These are phyloP conservation scores for Arachnomyces sp. DNA, from an alignment of 2,329 filamentous ascomycete species.

Conservation along the genomic window DNA sequence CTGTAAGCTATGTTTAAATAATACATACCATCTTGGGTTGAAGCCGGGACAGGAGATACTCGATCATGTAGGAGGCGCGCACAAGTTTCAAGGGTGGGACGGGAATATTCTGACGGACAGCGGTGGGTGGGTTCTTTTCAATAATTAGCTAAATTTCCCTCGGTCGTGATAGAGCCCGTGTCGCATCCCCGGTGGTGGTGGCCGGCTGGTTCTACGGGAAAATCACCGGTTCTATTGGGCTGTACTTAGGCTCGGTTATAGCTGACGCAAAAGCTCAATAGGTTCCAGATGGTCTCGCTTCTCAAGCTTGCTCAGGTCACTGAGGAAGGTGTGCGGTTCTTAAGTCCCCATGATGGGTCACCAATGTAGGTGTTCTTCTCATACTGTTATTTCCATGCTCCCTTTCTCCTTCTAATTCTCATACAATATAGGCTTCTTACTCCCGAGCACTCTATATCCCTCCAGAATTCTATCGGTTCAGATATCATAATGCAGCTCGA, in stretches of 20 bases:
- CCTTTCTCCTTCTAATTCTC: neutral
- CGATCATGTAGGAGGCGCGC: constrained; percentile 80
- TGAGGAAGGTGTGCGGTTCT: constrained; percentile 88
- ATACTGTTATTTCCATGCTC: neutral
- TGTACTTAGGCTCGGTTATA: too few species aligned
- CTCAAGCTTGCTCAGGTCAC: constrained; percentile 89
- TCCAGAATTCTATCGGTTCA: constrained; percentile 95
- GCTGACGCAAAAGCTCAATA: constrained; percentile 30
- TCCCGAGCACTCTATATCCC: constrained; percentile 88
- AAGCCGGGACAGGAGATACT: constrained; percentile 89
- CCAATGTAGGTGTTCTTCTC: constrained; percentile 57
- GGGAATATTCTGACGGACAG: constrained; percentile 81
- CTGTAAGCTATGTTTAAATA: constrained; percentile 89
- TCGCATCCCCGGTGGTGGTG: too few species aligned
- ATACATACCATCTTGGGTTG: constrained; percentile 92
- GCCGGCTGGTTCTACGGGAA: neutral
- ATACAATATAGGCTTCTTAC: constrained; percentile 60
- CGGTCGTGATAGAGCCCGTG: neutral
- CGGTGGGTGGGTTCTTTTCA: constrained; percentile 35
- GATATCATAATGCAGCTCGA: constrained; percentile 99
- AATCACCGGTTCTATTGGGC: constrained; percentile 13
- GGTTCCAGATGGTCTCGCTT: constrained; percentile 98
- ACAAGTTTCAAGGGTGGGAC: constrained; percentile 90
- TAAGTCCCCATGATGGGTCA: constrained; percentile 89
- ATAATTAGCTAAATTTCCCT: neutral